Conservation (phyloP, 371 early-diverging fungal genomes). For the Mortierella sp. region DNA sequence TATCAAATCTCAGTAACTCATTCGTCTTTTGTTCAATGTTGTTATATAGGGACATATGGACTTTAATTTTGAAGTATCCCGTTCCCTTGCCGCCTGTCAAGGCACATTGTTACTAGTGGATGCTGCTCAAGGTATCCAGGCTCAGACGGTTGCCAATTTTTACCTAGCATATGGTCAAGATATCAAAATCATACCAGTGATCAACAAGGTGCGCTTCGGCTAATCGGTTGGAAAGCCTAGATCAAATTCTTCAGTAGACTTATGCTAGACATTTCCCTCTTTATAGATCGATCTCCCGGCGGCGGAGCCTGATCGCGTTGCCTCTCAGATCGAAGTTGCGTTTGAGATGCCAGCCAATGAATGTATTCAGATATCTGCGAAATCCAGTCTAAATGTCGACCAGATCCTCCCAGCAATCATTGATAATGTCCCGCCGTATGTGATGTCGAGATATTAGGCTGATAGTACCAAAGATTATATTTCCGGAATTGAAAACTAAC, state of each 20-base stretch:
- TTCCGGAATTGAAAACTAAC: neutral
- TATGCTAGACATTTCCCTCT: neutral
- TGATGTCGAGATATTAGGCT: neutral
- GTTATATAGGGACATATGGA: conserved; percentile 78
- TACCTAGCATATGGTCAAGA: conserved; percentile 93
- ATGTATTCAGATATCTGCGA: conserved; percentile 85
- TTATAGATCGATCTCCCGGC: conserved; percentile 88
- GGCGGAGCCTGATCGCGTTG: conserved; percentile 86
- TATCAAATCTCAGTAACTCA: neutral
- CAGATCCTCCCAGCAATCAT: conserved; percentile 83
- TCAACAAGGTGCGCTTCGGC: conserved; percentile 81
- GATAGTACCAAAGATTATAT: neutral
- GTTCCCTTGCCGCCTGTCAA: conserved; percentile 90
- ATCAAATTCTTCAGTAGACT: neutral
- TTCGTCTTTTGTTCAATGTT: neutral
- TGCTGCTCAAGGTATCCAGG: conserved; percentile 93
- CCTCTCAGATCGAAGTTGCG: conserved; percentile 83
- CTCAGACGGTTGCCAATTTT: conserved; percentile 97
- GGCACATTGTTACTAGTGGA: conserved; percentile 93
- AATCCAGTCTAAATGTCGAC: conserved; percentile 87
- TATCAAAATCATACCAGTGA: conserved; percentile 88
- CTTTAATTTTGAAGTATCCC: conserved; percentile 94
- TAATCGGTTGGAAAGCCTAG: too few relatives aligned
- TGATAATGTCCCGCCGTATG: conserved; percentile 81
- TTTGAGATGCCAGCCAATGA: conserved; percentile 85